Conservation (phyloP, 176 grass and related monocot genomes). For the Aegilops umbellulata region DNA sequence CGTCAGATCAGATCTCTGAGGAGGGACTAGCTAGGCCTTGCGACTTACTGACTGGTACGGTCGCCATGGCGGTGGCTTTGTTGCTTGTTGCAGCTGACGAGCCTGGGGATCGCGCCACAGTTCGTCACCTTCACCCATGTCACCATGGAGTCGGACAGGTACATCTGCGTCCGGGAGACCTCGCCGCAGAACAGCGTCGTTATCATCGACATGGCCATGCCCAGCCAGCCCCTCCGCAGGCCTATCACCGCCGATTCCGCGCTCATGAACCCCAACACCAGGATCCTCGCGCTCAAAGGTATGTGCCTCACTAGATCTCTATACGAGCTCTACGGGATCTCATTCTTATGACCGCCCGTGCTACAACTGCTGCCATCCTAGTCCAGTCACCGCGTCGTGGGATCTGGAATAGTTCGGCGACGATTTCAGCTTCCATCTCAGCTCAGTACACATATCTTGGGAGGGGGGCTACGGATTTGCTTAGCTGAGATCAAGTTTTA, state of each 20-base stretch:
- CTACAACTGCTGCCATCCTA: background rate
- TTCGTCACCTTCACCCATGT: slow-evolving; percentile 99
- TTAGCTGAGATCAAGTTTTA: background rate
- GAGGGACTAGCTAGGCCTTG: background rate
- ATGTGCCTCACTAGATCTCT: slow-evolving; percentile 3
- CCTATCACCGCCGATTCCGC: slow-evolving; percentile 98
- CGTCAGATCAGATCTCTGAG: slow-evolving; percentile 7
- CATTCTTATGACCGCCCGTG: background rate
- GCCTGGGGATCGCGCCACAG: slow-evolving; percentile 89
- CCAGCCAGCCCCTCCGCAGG: slow-evolving; percentile 81
- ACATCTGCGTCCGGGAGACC: slow-evolving; percentile 97
- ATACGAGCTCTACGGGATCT: background rate
- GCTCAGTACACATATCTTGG: background rate
- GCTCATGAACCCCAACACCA: slow-evolving; percentile 93
- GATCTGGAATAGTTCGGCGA: background rate
- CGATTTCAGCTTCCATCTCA: background rate
- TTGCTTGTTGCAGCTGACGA: slow-evolving; percentile 63
- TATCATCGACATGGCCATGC: slow-evolving; percentile 97
- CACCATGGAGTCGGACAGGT: slow-evolving; percentile 98
- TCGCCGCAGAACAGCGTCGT: slow-evolving; percentile 98
- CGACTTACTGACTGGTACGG: background rate
- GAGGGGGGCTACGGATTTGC: background rate
- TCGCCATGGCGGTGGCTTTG: background rate
- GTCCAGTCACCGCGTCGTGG: background rate
- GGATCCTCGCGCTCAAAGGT: slow-evolving; percentile 99